These are phyloP conservation scores for Trichoderma afroharzianum DNA, from an alignment of 2,329 filamentous ascomycete species.

Conservation along the genomic window DNA sequence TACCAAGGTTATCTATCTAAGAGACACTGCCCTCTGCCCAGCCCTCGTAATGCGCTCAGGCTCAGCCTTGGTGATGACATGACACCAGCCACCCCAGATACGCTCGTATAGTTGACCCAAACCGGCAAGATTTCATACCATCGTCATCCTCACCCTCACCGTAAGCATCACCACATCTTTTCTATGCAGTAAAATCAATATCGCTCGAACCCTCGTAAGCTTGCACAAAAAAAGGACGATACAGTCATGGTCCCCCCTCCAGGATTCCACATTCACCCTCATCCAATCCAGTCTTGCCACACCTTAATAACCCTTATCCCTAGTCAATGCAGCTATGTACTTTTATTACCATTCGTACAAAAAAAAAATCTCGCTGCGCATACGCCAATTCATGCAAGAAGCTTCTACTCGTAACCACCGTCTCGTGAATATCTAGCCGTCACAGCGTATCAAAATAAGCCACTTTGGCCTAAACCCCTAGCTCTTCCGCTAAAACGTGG, in stretches of 20 bases:
- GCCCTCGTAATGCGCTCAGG: not conserved
- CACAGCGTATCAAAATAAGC: not conserved
- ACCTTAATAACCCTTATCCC: not conserved
- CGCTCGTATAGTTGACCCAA: not conserved
- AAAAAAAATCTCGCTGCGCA: not conserved
- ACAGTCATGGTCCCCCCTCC: not conserved
- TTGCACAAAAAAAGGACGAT: not conserved
- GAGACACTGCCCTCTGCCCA: not conserved
- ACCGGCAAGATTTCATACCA: not conserved
- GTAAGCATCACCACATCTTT: not conserved
- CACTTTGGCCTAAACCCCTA: not conserved
- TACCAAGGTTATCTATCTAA: not conserved
- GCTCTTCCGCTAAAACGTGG: not conserved
- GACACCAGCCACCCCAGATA: not conserved
- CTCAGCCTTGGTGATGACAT: not conserved
- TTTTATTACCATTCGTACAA: not conserved
- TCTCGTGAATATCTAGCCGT: not conserved
- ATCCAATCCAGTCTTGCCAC: slow-evolving; percentile 3
- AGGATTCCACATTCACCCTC: not conserved
- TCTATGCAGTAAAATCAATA: not conserved
- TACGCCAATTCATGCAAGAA: not conserved
- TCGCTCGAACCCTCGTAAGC: not conserved
- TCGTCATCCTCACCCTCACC: not conserved
- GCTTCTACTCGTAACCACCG: not conserved
- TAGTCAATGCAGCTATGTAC: not conserved